A percentile compares a stretch with the other conserved stretches of the same genome.
These are phyloP conservation scores for Acer negundo DNA, from an alignment of 345 rosid genomes.

Conservation along the genomic window DNA sequence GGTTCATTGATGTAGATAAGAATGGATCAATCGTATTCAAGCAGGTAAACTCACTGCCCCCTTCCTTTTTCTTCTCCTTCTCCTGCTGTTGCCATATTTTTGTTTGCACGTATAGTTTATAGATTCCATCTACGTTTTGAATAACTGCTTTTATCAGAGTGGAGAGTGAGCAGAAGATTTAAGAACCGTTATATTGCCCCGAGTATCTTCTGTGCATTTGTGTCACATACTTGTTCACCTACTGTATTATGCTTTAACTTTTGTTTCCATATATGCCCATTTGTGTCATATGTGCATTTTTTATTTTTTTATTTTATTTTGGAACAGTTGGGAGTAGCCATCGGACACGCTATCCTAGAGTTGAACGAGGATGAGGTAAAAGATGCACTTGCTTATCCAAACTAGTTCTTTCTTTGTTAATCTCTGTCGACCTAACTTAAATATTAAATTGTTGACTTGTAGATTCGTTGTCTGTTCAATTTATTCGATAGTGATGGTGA, in stretches of 20 bases:
- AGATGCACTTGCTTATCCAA: not conserved
- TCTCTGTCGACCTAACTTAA: not conserved
- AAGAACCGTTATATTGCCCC: not conserved
- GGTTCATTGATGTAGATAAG: constrained; percentile 81
- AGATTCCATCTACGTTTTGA: not conserved
- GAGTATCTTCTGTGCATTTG: not conserved
- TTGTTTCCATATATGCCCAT: not conserved
- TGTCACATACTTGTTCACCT: not conserved
- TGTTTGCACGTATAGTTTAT: not conserved
- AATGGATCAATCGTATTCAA: constrained; percentile 77
- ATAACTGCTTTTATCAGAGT: not conserved
- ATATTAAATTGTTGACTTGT: constrained; percentile 1
- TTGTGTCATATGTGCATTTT: too few relatives aligned
- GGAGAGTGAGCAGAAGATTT: not conserved
- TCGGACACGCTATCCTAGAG: constrained; percentile 57
- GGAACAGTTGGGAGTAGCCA: constrained; percentile 59
- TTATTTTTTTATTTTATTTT: constrained; percentile 10
- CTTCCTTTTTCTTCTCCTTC: constrained; percentile 2
- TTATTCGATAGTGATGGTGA: constrained; percentile 60
- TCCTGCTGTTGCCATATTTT: not conserved
- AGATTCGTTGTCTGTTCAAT: constrained; percentile 59
- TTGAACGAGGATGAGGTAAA: constrained; percentile 62
- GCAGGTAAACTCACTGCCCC: constrained; percentile 52
- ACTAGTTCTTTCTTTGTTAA: not conserved
- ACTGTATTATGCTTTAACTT: not conserved